Evolutionary conservation across 345 rosid genomes (phyloP).

Genomic region (Dipteronia sinensis): DNA sequence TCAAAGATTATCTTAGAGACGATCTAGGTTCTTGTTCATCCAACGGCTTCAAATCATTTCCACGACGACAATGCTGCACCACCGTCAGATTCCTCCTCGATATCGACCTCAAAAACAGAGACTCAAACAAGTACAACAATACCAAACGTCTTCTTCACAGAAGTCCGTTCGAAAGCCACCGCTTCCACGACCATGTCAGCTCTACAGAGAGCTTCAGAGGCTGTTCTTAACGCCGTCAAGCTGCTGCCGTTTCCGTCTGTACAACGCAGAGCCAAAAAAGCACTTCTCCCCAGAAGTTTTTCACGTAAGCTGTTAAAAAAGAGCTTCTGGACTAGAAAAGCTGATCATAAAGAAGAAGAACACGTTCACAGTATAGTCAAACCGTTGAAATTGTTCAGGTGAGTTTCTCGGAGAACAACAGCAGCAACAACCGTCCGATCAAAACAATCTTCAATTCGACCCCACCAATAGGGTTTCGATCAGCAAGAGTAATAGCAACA

Average conservation of each 20-base stretch:
- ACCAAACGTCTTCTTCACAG: conserved; percentile 28
- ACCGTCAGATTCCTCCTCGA: conserved; percentile 71
- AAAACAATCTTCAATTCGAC: neutral
- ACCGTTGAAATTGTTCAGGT: conserved; percentile 52
- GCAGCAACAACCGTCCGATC: conserved; percentile 41
- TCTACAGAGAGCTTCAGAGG: conserved; percentile 61
- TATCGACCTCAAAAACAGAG: conserved; percentile 47
- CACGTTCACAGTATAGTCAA: conserved; percentile 23
- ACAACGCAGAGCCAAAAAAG: conserved; percentile 16
- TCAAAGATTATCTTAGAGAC: conserved; percentile 75
- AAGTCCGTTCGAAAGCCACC: conserved; percentile 36
- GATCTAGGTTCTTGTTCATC: conserved; percentile 92
- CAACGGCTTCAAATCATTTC: conserved; percentile 81
- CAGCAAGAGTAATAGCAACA: conserved; percentile 31
- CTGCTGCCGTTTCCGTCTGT: conserved; percentile 47
- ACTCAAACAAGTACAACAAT: neutral
- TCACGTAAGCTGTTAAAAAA: conserved; percentile 51
- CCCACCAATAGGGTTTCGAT: neutral
- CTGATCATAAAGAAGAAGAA: neutral
- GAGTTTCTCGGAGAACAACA: conserved; percentile 48
- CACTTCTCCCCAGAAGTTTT: conserved; percentile 43
- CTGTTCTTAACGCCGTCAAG: conserved; percentile 65
- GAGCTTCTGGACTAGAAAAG: conserved; percentile 55
- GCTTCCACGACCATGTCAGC: conserved; percentile 50
- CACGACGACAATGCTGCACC: conserved; percentile 70